A percentile compares a stretch with the other conserved stretches of the same genome.
Evolutionary conservation across 148 eudicot genomes (phyloP).

Genomic region (Diospyros lotus): DNA sequence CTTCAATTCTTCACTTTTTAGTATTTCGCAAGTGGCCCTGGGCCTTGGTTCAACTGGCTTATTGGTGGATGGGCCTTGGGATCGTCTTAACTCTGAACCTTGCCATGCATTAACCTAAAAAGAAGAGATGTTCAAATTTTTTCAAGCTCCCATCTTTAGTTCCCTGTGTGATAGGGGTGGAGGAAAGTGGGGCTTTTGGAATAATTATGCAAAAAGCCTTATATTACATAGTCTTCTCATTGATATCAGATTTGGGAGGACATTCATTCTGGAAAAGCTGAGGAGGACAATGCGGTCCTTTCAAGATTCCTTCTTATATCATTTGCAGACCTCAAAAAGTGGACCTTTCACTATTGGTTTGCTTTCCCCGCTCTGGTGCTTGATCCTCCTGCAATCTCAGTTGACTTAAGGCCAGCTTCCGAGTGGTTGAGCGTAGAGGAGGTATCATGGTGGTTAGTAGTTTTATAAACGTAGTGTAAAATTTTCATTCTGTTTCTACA

Average conservation of each 20-base stretch:
- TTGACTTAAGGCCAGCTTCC: conserved; percentile 70
- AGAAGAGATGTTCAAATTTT: too few species aligned
- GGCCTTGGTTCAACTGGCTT: not conserved
- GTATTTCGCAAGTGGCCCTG: not conserved
- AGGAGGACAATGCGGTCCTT: conserved; percentile 70
- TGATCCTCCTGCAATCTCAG: conserved; percentile 74
- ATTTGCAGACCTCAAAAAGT: conserved; percentile 90
- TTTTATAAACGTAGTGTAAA: not conserved
- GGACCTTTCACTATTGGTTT: conserved; percentile 79
- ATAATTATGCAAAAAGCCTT: not conserved
- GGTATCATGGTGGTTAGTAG: conserved; percentile 30
- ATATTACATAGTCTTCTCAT: not conserved
- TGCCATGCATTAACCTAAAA: not conserved
- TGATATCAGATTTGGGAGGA: conserved; percentile 71
- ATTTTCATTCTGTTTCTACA: not conserved
- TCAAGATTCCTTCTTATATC: conserved; percentile 77
- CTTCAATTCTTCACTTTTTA: not conserved
- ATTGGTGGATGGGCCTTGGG: not conserved
- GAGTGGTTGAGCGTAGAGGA: conserved; percentile 63
- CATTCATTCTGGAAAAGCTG: conserved; percentile 63
- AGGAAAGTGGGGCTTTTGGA: not conserved
- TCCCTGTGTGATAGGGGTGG: too few species aligned
- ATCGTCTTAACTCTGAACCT: not conserved
- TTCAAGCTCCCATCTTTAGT: too few species aligned
- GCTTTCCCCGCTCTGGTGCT: conserved; percentile 83